Conservation (phyloP, 192 early-diverging fungal species). For the Gaertneriomyces semiglobifer region DNA sequence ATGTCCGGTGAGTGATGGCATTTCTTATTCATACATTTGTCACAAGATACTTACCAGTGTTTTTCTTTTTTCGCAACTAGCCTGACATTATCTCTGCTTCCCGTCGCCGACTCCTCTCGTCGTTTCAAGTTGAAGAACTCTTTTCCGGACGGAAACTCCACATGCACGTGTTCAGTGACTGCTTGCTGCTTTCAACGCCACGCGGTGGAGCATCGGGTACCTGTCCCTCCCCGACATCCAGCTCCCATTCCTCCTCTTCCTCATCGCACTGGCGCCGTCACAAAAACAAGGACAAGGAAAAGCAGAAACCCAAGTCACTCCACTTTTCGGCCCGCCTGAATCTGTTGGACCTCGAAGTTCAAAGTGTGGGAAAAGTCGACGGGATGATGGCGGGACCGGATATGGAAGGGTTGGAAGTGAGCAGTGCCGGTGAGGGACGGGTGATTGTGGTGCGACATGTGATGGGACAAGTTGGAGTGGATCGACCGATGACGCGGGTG, state of each 20-base stretch:
- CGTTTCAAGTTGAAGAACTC: constrained; percentile 24
- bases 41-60: background rate
- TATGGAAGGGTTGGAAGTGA: background rate
- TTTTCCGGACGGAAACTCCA: constrained; percentile 18
- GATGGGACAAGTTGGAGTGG: no score
- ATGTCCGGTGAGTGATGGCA: constrained; percentile 14
- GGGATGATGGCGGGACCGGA: background rate
- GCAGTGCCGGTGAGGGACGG: background rate
- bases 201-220: background rate
- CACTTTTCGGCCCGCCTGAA: constrained; percentile 10
- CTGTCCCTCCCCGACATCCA: background rate
- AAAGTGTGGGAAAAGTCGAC: constrained; percentile 17
- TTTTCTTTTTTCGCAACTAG: background rate
- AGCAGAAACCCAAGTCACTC: constrained; percentile 3
- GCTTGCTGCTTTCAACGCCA: constrained; percentile 27
- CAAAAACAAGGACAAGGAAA: constrained; percentile 15
- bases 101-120: constrained; percentile 17
- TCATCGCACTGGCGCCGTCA: background rate
- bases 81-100: constrained; percentile 32
- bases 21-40: background rate
- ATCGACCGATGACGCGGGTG: no score
- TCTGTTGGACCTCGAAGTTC: constrained; percentile 16
- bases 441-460: background rate
- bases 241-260: background rate
- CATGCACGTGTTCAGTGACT: constrained; percentile 35